Base-by-base conservation (phyloP, 768 basidiomycete genomes). In the Auricularia heimuer region DNA sequence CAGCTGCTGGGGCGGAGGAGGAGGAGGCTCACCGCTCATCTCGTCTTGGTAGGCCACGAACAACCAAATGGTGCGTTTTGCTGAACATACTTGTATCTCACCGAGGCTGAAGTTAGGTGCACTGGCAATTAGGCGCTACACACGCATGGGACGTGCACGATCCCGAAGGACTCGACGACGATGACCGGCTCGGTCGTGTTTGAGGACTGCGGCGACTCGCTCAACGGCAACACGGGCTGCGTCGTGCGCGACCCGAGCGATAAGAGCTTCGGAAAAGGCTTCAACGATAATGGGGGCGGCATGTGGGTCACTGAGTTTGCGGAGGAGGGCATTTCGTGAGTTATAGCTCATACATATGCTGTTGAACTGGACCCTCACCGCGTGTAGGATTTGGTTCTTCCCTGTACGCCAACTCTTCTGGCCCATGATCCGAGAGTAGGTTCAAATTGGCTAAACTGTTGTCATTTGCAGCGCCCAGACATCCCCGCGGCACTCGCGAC, bases 231-330 rank as follows among this genome's bases (percentile, higher is more conserved):
- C 67, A 74, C 83, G 45, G 91, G 91, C 2, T 93, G 91, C 70
- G 78, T 84, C 36, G 81, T 86, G 24, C 75, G 77, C 18, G 83
- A 87, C 67, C 80, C 84, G 0, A 80, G 77, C 35, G 70, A 81
- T 1, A 74, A 75, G 2, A 85, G 84, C 18, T 92, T 86, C 66
- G 89, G 90, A 12, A 77, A 80, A 14, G 84, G 76, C 2, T 92
- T 93, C 70, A 86, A 86, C 1, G 73, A 75, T 3, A 80, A 79
- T 2, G 83, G 84, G 8, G 91, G 92, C 34, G 92, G 92, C 14
- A 81, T 89, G 12, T 92, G 82, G 67, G 85, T 89, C 21, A 88
- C 89, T 1, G 88, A 91, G 72, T 85, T 86, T 65, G 87, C 88
- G 1, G 73, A 79, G 33, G 78, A 75, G 51, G 88, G 86, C 11